Evolutionary conservation across 2,329 filamentous ascomycete genomes (phyloP), one percentile per base, ranked within the genome.

Genomic region (Botryosphaeria agaves): DNA sequence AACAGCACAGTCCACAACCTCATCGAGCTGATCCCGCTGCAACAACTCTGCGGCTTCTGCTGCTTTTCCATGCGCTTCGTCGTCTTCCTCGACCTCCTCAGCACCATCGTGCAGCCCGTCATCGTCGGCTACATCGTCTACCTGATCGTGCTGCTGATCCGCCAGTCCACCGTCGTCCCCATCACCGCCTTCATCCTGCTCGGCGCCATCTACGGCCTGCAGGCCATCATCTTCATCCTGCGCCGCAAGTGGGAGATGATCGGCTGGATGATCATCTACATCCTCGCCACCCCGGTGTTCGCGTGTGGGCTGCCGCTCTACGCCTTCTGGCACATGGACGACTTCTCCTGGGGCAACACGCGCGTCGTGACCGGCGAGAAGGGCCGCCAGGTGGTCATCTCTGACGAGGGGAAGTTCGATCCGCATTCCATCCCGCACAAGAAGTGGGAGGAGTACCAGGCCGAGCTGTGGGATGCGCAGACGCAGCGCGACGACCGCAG

Each of bases 41-140:
- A 79, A 37, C 81, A 95, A 52, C 78, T 98, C 30, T 98, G 89
- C 55, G 89, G 89, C 59, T 98, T 98, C 76, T 98, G 89, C 67
- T 98, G 89, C 60, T 98, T 98, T 66, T 91, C 81, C 56, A 98
- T 98, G 89, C 78, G 89, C 46, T 98, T 98, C 56, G 71, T 98
- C 35, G 85, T 98, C 41, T 92, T 98, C 48, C 55, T 98, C 42
- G 89, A 98, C 56, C 62, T 98, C 43, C 63, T 98, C 38, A 89
- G 81, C 33, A 98, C 89, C 1, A 59, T 95, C 33, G 76, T 95
- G 29, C 84, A 92, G 50, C 89, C 89, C 3, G 83, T 94, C 35
- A 89, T 81, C 1, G 66, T 94, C 14, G 81, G 73, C 7, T 98
- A 95, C 49, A 78, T 98, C 41, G 67, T 69, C 33, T 98, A 95